phyloP scores from a whole-genome alignment of 2,329 filamentous ascomycete genomes.

The Hypomyces rosellus region DNA sequence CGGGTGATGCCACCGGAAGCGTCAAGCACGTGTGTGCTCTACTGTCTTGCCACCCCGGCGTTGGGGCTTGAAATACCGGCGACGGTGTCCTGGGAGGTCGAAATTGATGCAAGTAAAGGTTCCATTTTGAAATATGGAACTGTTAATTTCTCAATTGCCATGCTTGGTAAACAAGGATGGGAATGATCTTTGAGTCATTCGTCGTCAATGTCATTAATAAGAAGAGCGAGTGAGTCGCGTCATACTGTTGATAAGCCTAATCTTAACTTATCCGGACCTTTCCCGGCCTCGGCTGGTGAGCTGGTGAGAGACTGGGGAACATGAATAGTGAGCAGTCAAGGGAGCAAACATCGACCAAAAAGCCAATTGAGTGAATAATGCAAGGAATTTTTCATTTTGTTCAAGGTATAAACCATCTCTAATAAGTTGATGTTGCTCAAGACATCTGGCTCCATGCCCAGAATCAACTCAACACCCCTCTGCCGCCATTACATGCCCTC shows the following conservation, averaged over 20 bases:
- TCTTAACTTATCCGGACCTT: slow-evolving; percentile 4
- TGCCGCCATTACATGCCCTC: neutral
- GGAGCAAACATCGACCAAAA: too few species aligned
- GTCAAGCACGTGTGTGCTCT: slow-evolving; percentile 20
- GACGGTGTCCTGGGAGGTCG: slow-evolving; percentile 18
- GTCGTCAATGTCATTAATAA: neutral
- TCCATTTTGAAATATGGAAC: slow-evolving; percentile 18
- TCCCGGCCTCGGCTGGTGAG: neutral
- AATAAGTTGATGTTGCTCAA: too few species aligned
- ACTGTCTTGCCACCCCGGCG: slow-evolving; percentile 42
- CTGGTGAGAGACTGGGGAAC: too few species aligned
- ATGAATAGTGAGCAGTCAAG: too few species aligned
- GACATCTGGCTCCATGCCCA: too few species aligned
- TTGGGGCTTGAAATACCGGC: slow-evolving; percentile 42
- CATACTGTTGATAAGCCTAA: neutral
- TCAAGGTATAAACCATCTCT: too few species aligned
- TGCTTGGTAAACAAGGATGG: slow-evolving; percentile 14
- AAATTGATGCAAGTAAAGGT: neutral
- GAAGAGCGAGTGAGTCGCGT: slow-evolving; percentile 12
- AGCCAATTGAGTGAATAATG: too few species aligned
- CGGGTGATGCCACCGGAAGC: slow-evolving; percentile 20
- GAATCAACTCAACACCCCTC: neutral
- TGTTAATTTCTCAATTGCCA: slow-evolving; percentile 15
- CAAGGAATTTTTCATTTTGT: too few species aligned
- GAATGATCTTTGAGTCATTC: neutral